Evolutionary conservation across 225 moss, liverwort and hornwort species (phyloP), one percentile per base, ranked within the genome.

Genomic region (Anthoceros angustus): DNA sequence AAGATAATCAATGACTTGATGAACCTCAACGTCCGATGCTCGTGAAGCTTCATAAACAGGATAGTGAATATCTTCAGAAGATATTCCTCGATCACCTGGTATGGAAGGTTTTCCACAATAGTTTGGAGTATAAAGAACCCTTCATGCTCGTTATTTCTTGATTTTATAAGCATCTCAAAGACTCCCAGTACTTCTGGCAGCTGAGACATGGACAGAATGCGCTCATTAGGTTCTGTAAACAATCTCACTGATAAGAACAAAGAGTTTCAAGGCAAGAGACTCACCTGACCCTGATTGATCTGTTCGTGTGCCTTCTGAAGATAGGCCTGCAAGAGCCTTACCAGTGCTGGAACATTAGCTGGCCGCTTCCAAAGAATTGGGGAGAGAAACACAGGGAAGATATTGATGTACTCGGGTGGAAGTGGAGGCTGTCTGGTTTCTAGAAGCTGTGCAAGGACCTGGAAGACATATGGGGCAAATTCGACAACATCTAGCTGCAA

Each of bases 341-440:
- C 98, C 66, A 98, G 73, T 67, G 92, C 98, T 67, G 98, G 98
- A 67, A 98, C 92, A 71, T 98, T 98, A 2, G 98, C 98, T 70
- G 92, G 86, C 43, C 88, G 79, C 76, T 87, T 84, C 98, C 98
- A 98, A 23, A 86, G 73, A 23, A 67, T 65, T 14, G 87, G 78
- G 42, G 83, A 87, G 69, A 98, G 72, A 60, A 98, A 81, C 39
- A 66, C 66, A 40, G 92, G 88, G 64, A 98, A 92, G 41, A 92
- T 63, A 0, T 61, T 69, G 9, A 92, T 76, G 41, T 98, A 98
- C 9, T 74, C 85, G 20, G 65, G 73, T 62, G 80, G 85, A 60
- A 98, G 86, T 69, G 98, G 98, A 39, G 84, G 89, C 49, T 76
- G 74, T 42, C 86, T 80, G 72, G 69, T 84, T 71, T 98, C 98